Conservation (phyloP, 2,329 filamentous ascomycete genomes). For the Diaporthe capsici region DNA sequence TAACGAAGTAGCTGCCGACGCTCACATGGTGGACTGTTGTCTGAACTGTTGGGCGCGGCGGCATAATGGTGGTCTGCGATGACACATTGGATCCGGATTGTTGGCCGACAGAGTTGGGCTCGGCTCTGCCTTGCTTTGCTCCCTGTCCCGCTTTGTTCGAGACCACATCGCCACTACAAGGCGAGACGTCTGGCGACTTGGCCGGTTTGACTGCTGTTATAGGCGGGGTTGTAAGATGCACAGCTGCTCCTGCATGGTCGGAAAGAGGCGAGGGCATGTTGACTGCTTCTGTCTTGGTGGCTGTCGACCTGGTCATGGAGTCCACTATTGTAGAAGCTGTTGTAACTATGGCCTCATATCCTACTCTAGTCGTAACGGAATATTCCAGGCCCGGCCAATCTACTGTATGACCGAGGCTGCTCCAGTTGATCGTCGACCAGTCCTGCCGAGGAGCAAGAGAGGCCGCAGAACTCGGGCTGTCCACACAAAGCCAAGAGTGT, state of each 20-base stretch:
- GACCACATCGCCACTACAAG: background rate
- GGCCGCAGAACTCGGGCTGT: too few relatives aligned
- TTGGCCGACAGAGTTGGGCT: background rate
- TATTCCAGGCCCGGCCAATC: too few relatives aligned
- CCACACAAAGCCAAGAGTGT: too few relatives aligned
- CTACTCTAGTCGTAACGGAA: too few relatives aligned
- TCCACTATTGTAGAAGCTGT: background rate
- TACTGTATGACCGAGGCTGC: too few relatives aligned
- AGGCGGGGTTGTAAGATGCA: background rate
- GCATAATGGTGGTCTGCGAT: background rate
- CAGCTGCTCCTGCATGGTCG: background rate
- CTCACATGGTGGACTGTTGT: background rate
- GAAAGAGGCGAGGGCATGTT: background rate
- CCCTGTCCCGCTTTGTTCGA: background rate
- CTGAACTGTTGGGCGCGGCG: background rate
- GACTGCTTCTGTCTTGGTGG: background rate
- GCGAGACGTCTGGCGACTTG: background rate
- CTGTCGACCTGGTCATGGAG: background rate
- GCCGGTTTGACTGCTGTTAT: background rate
- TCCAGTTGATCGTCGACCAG: too few relatives aligned
- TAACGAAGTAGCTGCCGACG: background rate
- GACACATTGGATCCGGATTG: background rate
- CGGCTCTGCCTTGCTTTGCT: background rate
- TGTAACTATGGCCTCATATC: background rate
- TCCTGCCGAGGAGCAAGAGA: too few relatives aligned